These are phyloP conservation scores for Paragyromitra xinjiangensis DNA, from an alignment of 495 filamentous ascomycete genomes.

Conservation along the genomic window DNA sequence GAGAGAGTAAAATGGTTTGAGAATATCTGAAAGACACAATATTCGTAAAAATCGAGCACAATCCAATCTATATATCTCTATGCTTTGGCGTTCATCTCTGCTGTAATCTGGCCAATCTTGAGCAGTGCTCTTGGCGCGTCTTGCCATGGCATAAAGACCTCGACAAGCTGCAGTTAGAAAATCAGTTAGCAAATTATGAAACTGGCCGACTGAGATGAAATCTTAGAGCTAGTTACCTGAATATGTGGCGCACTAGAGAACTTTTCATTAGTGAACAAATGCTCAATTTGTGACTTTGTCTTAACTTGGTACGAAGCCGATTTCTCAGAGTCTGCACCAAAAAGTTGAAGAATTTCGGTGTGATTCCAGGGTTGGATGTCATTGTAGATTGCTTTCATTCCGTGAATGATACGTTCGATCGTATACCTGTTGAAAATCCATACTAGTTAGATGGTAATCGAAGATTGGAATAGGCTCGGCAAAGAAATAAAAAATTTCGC, in stretches of 20 bases:
- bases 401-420: constrained; percentile 79
- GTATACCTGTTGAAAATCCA: constrained; percentile 59
- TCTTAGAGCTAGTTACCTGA: constrained; percentile 53
- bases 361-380: constrained; percentile 80
- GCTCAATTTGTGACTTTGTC: constrained; percentile 73
- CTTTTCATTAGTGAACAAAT: constrained; percentile 71
- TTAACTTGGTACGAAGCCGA: constrained; percentile 74
- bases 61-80: constrained; percentile 7
- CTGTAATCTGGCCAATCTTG: constrained; percentile 70
- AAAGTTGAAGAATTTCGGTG: constrained; percentile 71
- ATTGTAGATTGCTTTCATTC: constrained; percentile 80
- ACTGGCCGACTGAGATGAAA: constrained; percentile 28
- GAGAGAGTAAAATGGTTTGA: constrained; percentile 6
- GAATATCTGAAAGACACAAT: background rate
- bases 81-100: constrained; percentile 60
- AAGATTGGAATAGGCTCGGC: background rate
- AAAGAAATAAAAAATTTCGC: background rate
- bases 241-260: constrained; percentile 65
- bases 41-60: background rate
- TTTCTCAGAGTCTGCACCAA: constrained; percentile 69
- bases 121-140: constrained; percentile 79
- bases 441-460: constrained; percentile 15
- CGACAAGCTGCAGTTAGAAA: constrained; percentile 71
- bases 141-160: constrained; percentile 83
- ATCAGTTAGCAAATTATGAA: constrained; percentile 54